Evolutionary conservation across 768 basidiomycete genomes (phyloP).

Genomic region (Baorangia bicolor): DNA sequence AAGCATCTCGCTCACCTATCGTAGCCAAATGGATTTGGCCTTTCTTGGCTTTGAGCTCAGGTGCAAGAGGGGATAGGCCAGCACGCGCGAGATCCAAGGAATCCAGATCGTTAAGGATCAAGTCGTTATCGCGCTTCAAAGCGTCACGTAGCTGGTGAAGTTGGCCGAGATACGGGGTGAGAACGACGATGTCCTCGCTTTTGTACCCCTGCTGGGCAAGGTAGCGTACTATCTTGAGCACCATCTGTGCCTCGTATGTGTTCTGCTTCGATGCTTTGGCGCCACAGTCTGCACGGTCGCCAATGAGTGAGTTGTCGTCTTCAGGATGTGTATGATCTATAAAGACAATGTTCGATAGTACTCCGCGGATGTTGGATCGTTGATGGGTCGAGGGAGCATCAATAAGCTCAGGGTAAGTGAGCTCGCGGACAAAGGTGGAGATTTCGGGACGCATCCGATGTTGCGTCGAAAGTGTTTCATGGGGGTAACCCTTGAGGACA

Average conservation of each 20-base stretch:
- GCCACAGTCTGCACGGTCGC: constrained; percentile 45
- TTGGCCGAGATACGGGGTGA: constrained; percentile 71
- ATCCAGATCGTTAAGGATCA: constrained; percentile 62
- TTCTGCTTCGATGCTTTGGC: constrained; percentile 60
- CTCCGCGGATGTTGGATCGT: constrained; percentile 51
- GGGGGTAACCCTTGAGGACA: too few relatives aligned
- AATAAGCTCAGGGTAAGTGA: too few relatives aligned
- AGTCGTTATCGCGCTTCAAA: constrained; percentile 49
- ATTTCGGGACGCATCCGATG: too few relatives aligned
- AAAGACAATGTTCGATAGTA: constrained; percentile 60
- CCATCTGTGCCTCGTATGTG: constrained; percentile 56
- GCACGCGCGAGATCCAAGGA: constrained; percentile 55
- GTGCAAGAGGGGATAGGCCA: constrained; percentile 39
- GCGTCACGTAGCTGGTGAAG: constrained; percentile 46
- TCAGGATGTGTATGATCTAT: constrained; percentile 58
- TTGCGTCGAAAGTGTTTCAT: too few relatives aligned
- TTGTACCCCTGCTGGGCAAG: constrained; percentile 68
- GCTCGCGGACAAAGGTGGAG: too few relatives aligned
- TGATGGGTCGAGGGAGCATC: too few relatives aligned
- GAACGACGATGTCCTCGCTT: constrained; percentile 56
- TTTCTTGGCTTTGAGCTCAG: constrained; percentile 37
- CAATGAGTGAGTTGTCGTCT: constrained; percentile 40
- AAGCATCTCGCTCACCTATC: constrained; percentile 45
- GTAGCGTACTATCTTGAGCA: constrained; percentile 62
- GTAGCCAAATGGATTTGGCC: constrained; percentile 54